Evolutionary conservation across 495 filamentous ascomycete species (phyloP).

Genomic region (Penicillium angulare): DNA sequence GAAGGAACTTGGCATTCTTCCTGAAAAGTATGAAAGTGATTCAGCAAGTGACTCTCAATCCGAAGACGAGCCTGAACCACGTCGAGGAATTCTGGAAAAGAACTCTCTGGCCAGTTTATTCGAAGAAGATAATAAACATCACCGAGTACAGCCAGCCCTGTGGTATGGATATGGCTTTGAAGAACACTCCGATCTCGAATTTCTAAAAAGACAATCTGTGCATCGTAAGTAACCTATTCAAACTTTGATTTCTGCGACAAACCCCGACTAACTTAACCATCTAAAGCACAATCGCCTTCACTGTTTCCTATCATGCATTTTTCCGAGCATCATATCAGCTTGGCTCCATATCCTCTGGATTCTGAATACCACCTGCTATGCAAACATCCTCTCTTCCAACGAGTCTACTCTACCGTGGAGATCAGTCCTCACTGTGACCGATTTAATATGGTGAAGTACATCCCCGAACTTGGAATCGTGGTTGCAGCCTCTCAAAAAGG

Average conservation of each 20-base stretch:
- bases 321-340: slow-evolving; percentile 56
- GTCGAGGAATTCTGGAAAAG: background rate
- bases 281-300: slow-evolving; percentile 19
- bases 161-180: slow-evolving; percentile 1
- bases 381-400: slow-evolving; percentile 46
- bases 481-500: slow-evolving; percentile 72
- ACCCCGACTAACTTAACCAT: background rate
- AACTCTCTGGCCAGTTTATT: slow-evolving; percentile 10
- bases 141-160: background rate
- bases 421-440: slow-evolving; percentile 55
- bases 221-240: slow-evolving; percentile 15
- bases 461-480: slow-evolving; percentile 77
- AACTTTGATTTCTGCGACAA: background rate
- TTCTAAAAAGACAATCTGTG: background rate
- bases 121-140: slow-evolving; percentile 18
- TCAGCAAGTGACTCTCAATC: background rate
- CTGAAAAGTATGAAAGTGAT: background rate
- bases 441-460: slow-evolving; percentile 70
- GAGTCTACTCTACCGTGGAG: slow-evolving; percentile 33
- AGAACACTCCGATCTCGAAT: background rate
- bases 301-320: slow-evolving; percentile 57
- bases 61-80: background rate
- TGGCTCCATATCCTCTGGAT: slow-evolving; percentile 48
- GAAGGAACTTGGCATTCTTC: too few species aligned
- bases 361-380: slow-evolving; percentile 46